Conservation (phyloP, 139 green algal species). For the Volvox africanus region DNA sequence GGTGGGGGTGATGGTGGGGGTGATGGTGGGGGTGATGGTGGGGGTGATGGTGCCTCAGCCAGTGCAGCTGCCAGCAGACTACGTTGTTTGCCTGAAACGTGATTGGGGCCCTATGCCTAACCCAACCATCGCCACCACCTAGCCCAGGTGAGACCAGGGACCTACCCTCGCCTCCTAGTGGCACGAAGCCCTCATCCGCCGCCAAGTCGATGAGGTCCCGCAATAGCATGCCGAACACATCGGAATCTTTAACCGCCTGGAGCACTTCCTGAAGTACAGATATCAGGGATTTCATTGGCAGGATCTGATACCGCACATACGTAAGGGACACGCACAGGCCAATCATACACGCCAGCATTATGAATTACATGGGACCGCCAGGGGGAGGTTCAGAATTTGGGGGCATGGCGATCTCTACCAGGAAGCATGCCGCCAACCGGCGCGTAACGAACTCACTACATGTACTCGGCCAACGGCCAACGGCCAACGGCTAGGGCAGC, state of each 20-base stretch:
- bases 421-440: too few relatives aligned
- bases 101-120: background rate
- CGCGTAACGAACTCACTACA: background rate
- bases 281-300: background rate
- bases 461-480: background rate
- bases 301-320: background rate
- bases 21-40: background rate
- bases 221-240: background rate
- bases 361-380: background rate
- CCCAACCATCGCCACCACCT: background rate
- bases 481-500: background rate
- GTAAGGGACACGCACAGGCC: background rate
- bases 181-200: conserved; percentile 28
- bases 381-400: background rate
- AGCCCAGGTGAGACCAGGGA: background rate
- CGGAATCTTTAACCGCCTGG: background rate
- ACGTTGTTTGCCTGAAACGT: background rate
- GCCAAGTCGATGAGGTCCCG: conserved; percentile 8
- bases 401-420: too few relatives aligned
- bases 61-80: background rate
- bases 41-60: background rate
- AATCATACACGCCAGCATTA: background rate
- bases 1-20: background rate
- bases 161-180: background rate
- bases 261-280: background rate